These are phyloP conservation scores for Dactylellina drechsleri DNA, from an alignment of 2,329 filamentous ascomycete species.

Conservation along the genomic window DNA sequence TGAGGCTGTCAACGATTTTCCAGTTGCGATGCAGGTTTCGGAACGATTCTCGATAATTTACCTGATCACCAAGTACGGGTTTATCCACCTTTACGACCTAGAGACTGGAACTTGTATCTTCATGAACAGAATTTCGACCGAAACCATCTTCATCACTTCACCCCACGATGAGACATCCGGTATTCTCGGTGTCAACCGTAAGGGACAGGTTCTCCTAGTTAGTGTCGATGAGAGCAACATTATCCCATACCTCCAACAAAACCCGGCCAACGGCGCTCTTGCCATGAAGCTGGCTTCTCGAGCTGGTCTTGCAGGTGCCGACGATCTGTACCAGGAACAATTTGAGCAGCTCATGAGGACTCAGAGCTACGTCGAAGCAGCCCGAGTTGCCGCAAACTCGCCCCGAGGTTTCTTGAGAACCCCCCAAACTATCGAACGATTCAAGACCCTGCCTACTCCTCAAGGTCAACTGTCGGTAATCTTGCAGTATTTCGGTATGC, in stretches of 20 bases:
- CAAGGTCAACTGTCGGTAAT: constrained; percentile 91
- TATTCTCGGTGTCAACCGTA: constrained; percentile 94
- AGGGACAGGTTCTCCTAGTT: constrained; percentile 94
- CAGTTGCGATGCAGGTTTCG: constrained; percentile 96
- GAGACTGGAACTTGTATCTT: constrained; percentile 96
- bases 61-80: constrained; percentile 97
- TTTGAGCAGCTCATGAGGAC: constrained; percentile 86
- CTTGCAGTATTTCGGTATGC: constrained; percentile 96
- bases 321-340: constrained; percentile 89
- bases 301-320: constrained; percentile 91
- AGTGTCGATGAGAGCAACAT: constrained; percentile 90
- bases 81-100: constrained; percentile 97
- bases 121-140: constrained; percentile 99
- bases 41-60: constrained; percentile 97
- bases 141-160: constrained; percentile 97
- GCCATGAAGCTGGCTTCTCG: constrained; percentile 96
- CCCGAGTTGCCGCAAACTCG: constrained; percentile 95
- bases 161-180: constrained; percentile 84
- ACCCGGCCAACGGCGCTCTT: constrained; percentile 90
- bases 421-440: constrained; percentile 91
- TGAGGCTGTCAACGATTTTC: constrained; percentile 96
- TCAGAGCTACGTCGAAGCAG: constrained; percentile 85
- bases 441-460: constrained; percentile 84
- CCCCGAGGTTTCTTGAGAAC: constrained; percentile 95
- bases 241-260: constrained; percentile 94